Percentiles rank a stretch among this genome's conserved stretches.
phyloP scores from a whole-genome alignment of 495 filamentous ascomycete genomes.

The Chaetomidium leptoderma region DNA sequence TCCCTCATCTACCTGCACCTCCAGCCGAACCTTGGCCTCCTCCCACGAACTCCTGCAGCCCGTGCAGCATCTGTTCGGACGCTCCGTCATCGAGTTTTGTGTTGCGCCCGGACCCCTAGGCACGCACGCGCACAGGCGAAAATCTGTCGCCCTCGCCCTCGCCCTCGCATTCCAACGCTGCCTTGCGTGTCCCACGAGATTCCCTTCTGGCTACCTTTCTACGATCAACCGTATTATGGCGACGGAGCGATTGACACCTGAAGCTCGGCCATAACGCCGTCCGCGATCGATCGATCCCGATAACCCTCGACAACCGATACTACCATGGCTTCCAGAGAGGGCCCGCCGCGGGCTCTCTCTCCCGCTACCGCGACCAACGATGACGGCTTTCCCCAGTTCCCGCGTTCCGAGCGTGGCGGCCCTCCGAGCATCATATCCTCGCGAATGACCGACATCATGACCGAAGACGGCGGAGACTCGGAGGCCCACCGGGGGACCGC shows the following conservation, averaged over 20 bases:
- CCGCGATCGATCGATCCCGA: slow-evolving; percentile 4
- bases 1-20: background rate
- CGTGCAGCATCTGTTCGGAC: background rate
- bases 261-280: slow-evolving; percentile 6
- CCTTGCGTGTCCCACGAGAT: background rate
- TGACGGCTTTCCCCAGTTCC: slow-evolving; percentile 41
- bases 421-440: slow-evolving; percentile 73
- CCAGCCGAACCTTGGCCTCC: background rate
- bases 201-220: background rate
- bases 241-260: background rate
- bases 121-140: background rate
- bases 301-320: background rate
- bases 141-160: background rate
- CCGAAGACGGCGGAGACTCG: slow-evolving; percentile 47
- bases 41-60: slow-evolving; percentile 2
- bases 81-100: background rate
- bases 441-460: slow-evolving; percentile 74
- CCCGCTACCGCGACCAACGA: slow-evolving; percentile 35
- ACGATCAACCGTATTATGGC: slow-evolving; percentile 17
- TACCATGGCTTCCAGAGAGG: slow-evolving; percentile 37
- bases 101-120: slow-evolving; percentile 29
- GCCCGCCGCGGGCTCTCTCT: slow-evolving; percentile 32
- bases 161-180: background rate
- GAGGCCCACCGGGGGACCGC: slow-evolving; percentile 32
- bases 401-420: slow-evolving; percentile 33